Conservation (phyloP, 768 basidiomycete species). For the Boletus speciosus region DNA sequence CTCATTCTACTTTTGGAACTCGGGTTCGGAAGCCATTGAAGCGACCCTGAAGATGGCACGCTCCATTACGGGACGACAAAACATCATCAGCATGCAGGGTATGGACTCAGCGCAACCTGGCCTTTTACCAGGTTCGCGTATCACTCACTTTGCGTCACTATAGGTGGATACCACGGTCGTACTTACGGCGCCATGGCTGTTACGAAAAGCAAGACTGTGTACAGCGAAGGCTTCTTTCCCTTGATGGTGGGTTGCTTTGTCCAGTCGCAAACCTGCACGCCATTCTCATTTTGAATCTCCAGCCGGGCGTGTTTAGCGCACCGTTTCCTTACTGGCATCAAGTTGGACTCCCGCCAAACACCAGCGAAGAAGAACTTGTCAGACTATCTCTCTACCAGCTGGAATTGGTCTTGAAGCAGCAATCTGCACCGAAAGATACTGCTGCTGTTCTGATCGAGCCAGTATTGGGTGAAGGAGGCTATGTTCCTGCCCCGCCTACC, state of each 20-base stretch:
- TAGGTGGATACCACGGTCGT: constrained; percentile 85
- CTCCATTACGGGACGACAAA: constrained; percentile 71
- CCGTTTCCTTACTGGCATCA: constrained; percentile 97
- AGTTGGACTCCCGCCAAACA: constrained; percentile 52
- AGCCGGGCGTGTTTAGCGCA: constrained; percentile 81
- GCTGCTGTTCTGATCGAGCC: constrained; percentile 95
- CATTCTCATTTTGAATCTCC: constrained; percentile 2
- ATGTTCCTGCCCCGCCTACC: constrained; percentile 79
- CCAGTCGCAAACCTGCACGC: background rate
- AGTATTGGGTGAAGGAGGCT: constrained; percentile 93
- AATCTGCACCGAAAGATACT: constrained; percentile 79
- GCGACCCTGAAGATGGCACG: constrained; percentile 87
- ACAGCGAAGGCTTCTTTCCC: constrained; percentile 73
- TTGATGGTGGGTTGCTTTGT: constrained; percentile 61
- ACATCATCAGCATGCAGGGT: constrained; percentile 92
- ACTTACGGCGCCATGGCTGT: constrained; percentile 92
- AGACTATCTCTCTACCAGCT: constrained; percentile 73
- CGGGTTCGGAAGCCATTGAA: constrained; percentile 92
- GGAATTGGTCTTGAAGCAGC: constrained; percentile 74
- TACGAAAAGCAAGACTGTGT: constrained; percentile 92
- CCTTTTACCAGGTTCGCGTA: background rate
- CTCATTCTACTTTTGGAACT: constrained; percentile 98
- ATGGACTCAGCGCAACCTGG: constrained; percentile 1
- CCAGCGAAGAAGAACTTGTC: constrained; percentile 56
- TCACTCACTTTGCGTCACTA: background rate